Conservation (phyloP, 495 filamentous ascomycete species). For the Penicillium coffeae region DNA sequence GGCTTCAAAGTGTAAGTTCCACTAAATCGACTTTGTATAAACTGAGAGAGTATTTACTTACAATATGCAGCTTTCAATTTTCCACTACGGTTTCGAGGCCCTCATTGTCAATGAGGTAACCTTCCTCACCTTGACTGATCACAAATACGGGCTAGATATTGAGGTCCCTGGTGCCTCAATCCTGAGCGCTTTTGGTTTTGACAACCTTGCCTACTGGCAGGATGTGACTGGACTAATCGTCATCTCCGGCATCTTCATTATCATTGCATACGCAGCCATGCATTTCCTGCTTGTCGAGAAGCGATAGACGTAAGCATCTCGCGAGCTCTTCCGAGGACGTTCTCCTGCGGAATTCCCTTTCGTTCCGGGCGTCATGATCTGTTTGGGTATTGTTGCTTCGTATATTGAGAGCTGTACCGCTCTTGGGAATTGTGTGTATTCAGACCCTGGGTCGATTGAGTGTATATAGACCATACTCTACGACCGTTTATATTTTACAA, state of each 20-base stretch:
- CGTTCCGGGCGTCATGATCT: slow-evolving; percentile 1
- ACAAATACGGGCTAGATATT: slow-evolving; percentile 93
- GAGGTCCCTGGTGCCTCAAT: slow-evolving; percentile 94
- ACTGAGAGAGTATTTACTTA: too few relatives aligned
- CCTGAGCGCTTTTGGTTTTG: slow-evolving; percentile 87
- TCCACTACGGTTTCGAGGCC: slow-evolving; percentile 96
- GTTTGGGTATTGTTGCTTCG: slow-evolving; percentile 2
- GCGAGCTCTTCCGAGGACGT: too few relatives aligned
- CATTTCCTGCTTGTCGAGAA: slow-evolving; percentile 91
- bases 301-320: slow-evolving; percentile 46
- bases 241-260: slow-evolving; percentile 77
- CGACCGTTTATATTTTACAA: not conserved
- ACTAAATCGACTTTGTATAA: too few relatives aligned
- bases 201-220: slow-evolving; percentile 75
- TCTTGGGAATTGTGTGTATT: too few relatives aligned
- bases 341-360: too few relatives aligned
- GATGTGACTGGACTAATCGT: slow-evolving; percentile 79
- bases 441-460: not conserved
- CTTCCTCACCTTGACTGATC: slow-evolving; percentile 83
- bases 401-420: too few relatives aligned
- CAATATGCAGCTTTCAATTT: slow-evolving; percentile 73
- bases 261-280: slow-evolving; percentile 90
- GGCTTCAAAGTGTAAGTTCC: slow-evolving; percentile 73
- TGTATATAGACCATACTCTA: slow-evolving; percentile 16
- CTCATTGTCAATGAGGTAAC: slow-evolving; percentile 97